phyloP scores from a whole-genome alignment of 352 stramenopile genomes.

The Phytophthora sansomeana region DNA sequence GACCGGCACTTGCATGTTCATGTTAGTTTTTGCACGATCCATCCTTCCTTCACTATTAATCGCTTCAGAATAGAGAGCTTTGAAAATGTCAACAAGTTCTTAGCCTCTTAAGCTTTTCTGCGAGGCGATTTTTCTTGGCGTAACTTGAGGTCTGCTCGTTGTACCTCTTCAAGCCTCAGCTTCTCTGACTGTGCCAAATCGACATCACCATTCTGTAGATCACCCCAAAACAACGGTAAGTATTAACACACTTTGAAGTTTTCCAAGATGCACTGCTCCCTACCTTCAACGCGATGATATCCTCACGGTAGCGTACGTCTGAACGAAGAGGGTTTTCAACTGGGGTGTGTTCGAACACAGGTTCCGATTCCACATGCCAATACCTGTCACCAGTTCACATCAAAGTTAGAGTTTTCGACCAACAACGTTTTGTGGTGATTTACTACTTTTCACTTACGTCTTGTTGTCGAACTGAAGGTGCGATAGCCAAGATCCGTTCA shows the following conservation, averaged over 20 bases:
- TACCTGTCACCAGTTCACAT: conserved; percentile 41
- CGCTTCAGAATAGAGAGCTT: conserved; percentile 42
- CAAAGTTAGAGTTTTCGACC: not conserved
- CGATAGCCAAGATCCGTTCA: conserved; percentile 75
- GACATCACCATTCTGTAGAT: conserved; percentile 52
- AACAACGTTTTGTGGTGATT: not conserved
- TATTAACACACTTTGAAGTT: not conserved
- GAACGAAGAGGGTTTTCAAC: conserved; percentile 56
- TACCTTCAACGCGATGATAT: conserved; percentile 68
- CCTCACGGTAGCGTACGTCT: conserved; percentile 70
- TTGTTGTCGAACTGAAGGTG: conserved; percentile 77
- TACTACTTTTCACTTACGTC: conserved; percentile 40
- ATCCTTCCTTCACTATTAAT: conserved; percentile 34
- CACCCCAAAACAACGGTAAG: not conserved
- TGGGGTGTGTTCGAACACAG: conserved; percentile 60
- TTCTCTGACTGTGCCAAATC: conserved; percentile 72
- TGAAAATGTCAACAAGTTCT: not conserved
- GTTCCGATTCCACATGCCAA: conserved; percentile 78
- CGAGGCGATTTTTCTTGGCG: conserved; percentile 30
- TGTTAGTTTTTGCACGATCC: conserved; percentile 26
- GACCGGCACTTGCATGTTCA: conserved; percentile 32
- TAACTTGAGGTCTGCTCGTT: conserved; percentile 63
- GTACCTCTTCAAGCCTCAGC: conserved; percentile 71
- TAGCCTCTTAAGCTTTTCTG: conserved; percentile 3
- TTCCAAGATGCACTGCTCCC: not conserved